A percentile compares a stretch with the other conserved stretches of the same genome.
Evolutionary conservation across 331 rosid species (phyloP).

Genomic region (Pyracantha coccinea): DNA sequence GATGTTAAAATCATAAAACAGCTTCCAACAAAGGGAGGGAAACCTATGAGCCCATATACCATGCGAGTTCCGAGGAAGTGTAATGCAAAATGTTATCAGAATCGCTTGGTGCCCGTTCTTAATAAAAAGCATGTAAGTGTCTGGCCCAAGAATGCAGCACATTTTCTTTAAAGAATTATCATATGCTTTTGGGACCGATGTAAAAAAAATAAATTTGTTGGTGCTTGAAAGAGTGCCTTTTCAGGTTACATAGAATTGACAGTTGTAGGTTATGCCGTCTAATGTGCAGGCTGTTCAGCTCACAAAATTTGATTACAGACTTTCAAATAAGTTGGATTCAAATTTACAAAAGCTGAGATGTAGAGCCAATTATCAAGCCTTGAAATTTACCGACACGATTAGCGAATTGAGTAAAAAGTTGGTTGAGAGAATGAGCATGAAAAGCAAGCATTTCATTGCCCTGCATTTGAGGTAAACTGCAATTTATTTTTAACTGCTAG

Average conservation of each 20-base stretch:
- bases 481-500: conserved; percentile 3
- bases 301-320: conserved; percentile 88
- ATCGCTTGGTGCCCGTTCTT: conserved; percentile 61
- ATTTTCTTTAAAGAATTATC: not conserved
- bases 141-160: not conserved
- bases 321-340: conserved; percentile 59
- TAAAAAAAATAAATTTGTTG: not conserved
- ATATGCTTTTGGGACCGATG: too few species aligned
- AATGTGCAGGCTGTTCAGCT: conserved; percentile 65
- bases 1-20: conserved; percentile 59
- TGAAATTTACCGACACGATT: conserved; percentile 59
- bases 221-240: not conserved
- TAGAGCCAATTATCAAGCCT: conserved; percentile 80
- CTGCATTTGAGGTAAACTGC: conserved; percentile 76
- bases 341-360: conserved; percentile 80
- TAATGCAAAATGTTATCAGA: conserved; percentile 49
- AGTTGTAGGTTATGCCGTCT: not conserved
- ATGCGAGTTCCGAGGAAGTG: conserved; percentile 92
- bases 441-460: conserved; percentile 64
- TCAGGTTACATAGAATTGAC: conserved; percentile 4
- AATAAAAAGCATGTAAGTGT: conserved; percentile 58
- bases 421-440: conserved; percentile 64
- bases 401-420: conserved; percentile 52
- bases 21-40: conserved; percentile 43
- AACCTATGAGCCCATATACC: conserved; percentile 33